These are phyloP conservation scores for Phlebiopsis gigantea DNA, from an alignment of 768 basidiomycete genomes.

Conservation along the genomic window DNA sequence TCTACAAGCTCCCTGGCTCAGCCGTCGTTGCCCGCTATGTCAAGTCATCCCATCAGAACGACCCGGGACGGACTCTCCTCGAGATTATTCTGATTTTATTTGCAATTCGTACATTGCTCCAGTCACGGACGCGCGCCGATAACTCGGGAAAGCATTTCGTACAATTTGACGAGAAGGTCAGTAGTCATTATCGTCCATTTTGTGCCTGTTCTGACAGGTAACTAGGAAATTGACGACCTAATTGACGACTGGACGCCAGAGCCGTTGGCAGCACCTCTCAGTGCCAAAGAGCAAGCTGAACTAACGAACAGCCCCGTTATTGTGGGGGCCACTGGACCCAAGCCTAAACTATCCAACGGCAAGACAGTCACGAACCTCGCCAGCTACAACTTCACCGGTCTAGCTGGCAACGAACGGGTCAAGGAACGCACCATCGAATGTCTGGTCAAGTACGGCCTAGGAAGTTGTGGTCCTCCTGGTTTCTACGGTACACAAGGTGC, in stretches of 20 bases:
- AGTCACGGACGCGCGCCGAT: slow-evolving; percentile 85
- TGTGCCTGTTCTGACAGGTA: not conserved
- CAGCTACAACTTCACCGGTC: slow-evolving; percentile 87
- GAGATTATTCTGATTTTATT: slow-evolving; percentile 87
- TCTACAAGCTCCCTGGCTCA: slow-evolving; percentile 76
- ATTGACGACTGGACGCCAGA: slow-evolving; percentile 95
- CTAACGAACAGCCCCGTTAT: slow-evolving; percentile 75
- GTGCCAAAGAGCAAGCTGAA: slow-evolving; percentile 55
- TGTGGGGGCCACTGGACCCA: slow-evolving; percentile 74
- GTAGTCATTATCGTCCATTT: slow-evolving; percentile 12
- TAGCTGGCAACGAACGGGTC: slow-evolving; percentile 83
- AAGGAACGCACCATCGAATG: slow-evolving; percentile 83
- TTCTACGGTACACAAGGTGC: slow-evolving; percentile 95
- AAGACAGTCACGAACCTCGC: slow-evolving; percentile 83
- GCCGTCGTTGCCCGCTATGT: slow-evolving; percentile 86
- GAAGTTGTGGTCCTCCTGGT: slow-evolving; percentile 92
- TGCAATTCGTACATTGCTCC: slow-evolving; percentile 84
- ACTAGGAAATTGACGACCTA: slow-evolving; percentile 91
- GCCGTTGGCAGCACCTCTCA: slow-evolving; percentile 64
- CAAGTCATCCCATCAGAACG: slow-evolving; percentile 92
- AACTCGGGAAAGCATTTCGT: slow-evolving; percentile 85
- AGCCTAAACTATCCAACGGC: slow-evolving; percentile 72
- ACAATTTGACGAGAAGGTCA: slow-evolving; percentile 83
- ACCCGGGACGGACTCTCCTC: slow-evolving; percentile 86
- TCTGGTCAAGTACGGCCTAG: slow-evolving; percentile 84